Base-by-base conservation (phyloP, 495 filamentous ascomycete genomes). In the Aspergillus carlsbadensis region DNA sequence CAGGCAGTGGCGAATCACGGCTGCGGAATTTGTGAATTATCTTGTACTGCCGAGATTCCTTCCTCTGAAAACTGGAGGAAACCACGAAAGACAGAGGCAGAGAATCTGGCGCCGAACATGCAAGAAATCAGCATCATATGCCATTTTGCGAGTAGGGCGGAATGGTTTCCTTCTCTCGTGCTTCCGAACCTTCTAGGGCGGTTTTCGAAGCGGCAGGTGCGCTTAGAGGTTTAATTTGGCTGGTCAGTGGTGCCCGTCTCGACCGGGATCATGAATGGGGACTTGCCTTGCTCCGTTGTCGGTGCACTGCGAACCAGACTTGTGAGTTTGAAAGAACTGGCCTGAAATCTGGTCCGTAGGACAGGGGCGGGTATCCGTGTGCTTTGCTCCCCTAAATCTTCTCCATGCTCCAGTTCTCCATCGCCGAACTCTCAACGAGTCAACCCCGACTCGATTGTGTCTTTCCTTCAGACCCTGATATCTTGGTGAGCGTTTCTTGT, bases 131-230 rank as follows among this genome's bases (percentile, higher is more conserved):
- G 26, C 3, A 29, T 29, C 8, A 3, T 29, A 29, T 29, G 26
- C 26, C 26, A 3, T 29, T 29, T n/a, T 29, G 4, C 8, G 26
- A 29, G 26, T 29, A 29, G 26, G 26, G 26, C 26, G 26, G 26
- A 29, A 29, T 29, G 26, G 26, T 8, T 29, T 24, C 51, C 20
- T 35, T 54, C 40, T 54, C 51, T 44, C 20, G 40, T 54, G 51
- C 49, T 44, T 54, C 41, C 17, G 44, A 50, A 57, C 10, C 54
- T 57, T 50, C 54, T 50, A 50, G 54, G 15, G 45, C 45, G 54
- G 45, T 8, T 47, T 53, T 59, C 21, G 33, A 59, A 26, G 58
- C 58, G 58, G 52, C 52, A 56, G 58, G 34, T 60, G 58, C 58
- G 58, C 58, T 60, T 56, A 40, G 2, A 17, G 10, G 8, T 46